phyloP scores from a whole-genome alignment of 495 filamentous ascomycete species.

The Letharia lupina region DNA sequence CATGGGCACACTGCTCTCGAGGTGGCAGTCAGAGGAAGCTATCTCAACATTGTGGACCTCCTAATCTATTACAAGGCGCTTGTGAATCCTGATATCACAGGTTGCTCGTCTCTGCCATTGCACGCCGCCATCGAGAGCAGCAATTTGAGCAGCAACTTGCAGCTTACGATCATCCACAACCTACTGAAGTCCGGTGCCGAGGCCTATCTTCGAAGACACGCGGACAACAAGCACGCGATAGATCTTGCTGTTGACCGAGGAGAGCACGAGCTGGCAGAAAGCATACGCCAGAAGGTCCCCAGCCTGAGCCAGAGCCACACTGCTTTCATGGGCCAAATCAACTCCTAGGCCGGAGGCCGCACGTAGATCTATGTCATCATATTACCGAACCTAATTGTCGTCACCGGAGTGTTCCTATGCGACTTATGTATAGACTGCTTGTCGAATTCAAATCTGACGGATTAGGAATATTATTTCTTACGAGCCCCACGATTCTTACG shows the following conservation, averaged over 20 bases:
- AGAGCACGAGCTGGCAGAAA: background rate
- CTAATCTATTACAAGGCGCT: background rate
- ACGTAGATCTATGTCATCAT: background rate
- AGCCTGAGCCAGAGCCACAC: background rate
- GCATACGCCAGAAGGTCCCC: conserved; percentile 1
- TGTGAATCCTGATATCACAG: conserved; percentile 2
- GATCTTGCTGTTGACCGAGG: conserved; percentile 2
- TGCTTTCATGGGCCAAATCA: background rate
- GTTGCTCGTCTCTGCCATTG: conserved; percentile 6
- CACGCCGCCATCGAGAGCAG: conserved; percentile 11
- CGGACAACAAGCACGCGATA: conserved; percentile 3
- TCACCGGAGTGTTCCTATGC: background rate
- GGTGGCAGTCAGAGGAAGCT: conserved; percentile 2
- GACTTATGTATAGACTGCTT: background rate
- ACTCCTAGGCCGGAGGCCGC: background rate
- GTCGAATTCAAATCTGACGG: background rate
- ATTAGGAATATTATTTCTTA: background rate
- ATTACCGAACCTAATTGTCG: background rate
- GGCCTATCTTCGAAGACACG: background rate
- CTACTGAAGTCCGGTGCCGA: conserved; percentile 3
- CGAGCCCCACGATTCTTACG: background rate
- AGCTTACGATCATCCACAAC: background rate
- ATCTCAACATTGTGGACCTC: background rate
- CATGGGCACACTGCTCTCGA: conserved; percentile 12
- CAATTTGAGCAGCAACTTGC: conserved; percentile 8